Base-by-base conservation (phyloP, 164 flowering plant species). In the Malania oleifera region DNA sequence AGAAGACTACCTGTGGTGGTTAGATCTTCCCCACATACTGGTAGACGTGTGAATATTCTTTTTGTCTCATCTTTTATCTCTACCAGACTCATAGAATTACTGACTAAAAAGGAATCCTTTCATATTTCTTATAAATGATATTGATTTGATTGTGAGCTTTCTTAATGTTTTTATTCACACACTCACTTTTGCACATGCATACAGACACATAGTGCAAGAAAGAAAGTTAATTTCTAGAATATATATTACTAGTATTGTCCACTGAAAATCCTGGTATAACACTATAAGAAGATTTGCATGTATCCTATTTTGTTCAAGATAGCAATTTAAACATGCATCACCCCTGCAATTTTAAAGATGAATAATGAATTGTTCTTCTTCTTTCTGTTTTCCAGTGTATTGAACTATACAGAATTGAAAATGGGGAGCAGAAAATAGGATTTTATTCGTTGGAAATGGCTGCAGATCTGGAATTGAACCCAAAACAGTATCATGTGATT, bases 401-500 rank as follows among this genome's bases (percentile, higher is more conserved):
- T 44, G 96, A 89, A 67, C 41, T 91, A 47, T 89, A 91, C 69
- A 85, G 80, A 20, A 54, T 41, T 38, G 79, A 86, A 28, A 74
- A 82, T 26, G 89, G 75, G 3, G 79, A 68, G 29, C 72, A 79
- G 56, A 74, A 54, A 58, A 68, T 80, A 48, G 98, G 95, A 46
- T 84, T 92, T 60, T 92, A 89, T 77, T 78, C 98, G 6, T 68
- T 92, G 74, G 96, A 85, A 77, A 89, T 92, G 98, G 98, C 93
- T 49, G 62, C 70, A 55, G 96, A 89, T 74, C 93, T 92, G 51
- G 90, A 86, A 61, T 65, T 92, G 78, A 84, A 85, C 47, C 96
- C 98, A 27, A 89, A 87, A 74, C 98, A 73, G 48, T 68, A 76
- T 66, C 96, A 92, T 71, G 84, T 87, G 27, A 77, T 92, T 67